Base-by-base conservation (phyloP, 2,329 filamentous ascomycete species). In the Colletotrichum chlorophyti region DNA sequence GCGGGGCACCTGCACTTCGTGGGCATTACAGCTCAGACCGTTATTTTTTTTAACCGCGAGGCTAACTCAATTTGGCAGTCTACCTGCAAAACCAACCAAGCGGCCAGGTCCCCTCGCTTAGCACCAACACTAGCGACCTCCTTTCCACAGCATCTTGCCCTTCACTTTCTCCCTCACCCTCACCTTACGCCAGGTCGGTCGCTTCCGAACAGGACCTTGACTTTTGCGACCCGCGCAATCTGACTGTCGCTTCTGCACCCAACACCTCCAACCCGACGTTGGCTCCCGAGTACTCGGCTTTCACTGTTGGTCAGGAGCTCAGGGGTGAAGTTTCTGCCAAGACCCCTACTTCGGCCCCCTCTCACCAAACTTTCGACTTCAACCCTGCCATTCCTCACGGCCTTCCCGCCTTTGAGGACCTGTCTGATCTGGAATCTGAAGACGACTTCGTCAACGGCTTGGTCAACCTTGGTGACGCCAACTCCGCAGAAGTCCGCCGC, bases 181-280 rank as follows among this genome's bases (percentile, higher is more conserved):
- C 91, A 43, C 91, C 91, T 26, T 88, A 91, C 64, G 87, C 91
- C 65, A 81, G 84, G 67, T 86, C 90, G 53, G 79, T 88, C 71
- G 78, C 83, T 41, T 86, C 87, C 2, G 89, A 92, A 69, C 81
- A 84, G 65, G 89, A 92, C 72, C 83, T 92, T 65, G 89, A 92
- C 76, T 96, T 95, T 73, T 97, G 94, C 75, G 93, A 97, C 71
- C 93, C 94, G 29, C 88, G 93, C 69, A 91, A 96, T 70, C 79
- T 97, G 63, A 96, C 91, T 17, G 91, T 97, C 24, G 82, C 78
- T 51, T 74, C 74, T 52, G 64, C 69, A 21, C 65, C 70, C 48
- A 72, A 79, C 68, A 74, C 81, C 52, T 73, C 79, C 61, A 82
- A 79, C 66, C 72, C 80, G 34, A 80, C 77, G 8, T 70, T 82